These are phyloP conservation scores for Przewalskia tangutica DNA, from an alignment of 257 asterid species.

Conservation along the genomic window DNA sequence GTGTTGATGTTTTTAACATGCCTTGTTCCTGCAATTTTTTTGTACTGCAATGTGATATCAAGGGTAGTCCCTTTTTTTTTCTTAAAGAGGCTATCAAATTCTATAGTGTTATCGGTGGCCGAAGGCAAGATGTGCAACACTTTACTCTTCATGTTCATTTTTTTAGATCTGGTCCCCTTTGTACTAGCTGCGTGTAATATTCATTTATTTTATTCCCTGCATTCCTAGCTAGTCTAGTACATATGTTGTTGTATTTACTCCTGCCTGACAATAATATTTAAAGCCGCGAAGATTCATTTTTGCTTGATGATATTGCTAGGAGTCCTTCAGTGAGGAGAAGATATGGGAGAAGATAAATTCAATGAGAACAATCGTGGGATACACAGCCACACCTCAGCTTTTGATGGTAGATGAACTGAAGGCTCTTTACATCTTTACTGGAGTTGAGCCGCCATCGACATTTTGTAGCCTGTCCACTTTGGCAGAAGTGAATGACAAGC, in stretches of 20 bases:
- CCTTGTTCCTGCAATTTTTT: neutral
- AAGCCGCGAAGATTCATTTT: neutral
- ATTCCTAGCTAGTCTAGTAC: neutral
- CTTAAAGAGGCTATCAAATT: neutral
- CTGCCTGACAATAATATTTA: too few species aligned
- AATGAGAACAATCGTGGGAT: constrained; percentile 51
- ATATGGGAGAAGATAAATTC: constrained; percentile 65
- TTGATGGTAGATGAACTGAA: constrained; percentile 34
- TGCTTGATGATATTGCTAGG: constrained; percentile 2
- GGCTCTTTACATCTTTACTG: constrained; percentile 57
- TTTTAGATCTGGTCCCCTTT: neutral
- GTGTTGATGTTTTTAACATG: neutral
- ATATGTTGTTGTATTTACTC: neutral
- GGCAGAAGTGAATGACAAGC: constrained; percentile 31
- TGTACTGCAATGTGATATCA: neutral
- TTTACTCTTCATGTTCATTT: neutral
- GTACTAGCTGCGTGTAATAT: neutral
- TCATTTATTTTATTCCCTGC: neutral
- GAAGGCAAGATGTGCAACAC: neutral
- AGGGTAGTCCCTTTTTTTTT: neutral
- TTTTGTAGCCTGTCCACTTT: neutral
- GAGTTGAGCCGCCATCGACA: constrained; percentile 57
- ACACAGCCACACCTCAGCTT: constrained; percentile 25
- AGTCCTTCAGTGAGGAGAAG: constrained; percentile 20
- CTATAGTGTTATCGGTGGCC: neutral